Evolutionary conservation across 2,329 filamentous ascomycete species (phyloP).

Genomic region (Capronia americana): DNA sequence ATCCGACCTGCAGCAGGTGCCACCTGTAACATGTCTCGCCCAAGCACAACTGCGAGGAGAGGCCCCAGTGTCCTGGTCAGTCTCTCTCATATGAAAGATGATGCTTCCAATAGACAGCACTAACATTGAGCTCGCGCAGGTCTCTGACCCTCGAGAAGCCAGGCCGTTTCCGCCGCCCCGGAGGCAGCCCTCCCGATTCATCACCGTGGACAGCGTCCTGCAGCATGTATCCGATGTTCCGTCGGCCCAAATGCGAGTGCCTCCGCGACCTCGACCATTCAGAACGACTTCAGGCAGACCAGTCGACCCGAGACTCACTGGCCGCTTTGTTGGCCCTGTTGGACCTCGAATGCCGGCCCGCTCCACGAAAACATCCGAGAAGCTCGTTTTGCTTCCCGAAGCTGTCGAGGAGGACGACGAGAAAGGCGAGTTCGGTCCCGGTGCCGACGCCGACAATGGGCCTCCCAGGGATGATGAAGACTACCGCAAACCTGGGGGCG

Average conservation of each 20-base stretch:
- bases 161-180: slow-evolving; percentile 41
- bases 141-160: slow-evolving; percentile 36
- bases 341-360: slow-evolving; percentile 75
- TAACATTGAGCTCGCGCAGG: slow-evolving; percentile 32
- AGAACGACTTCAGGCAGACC: slow-evolving; percentile 47
- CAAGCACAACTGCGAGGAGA: slow-evolving; percentile 53
- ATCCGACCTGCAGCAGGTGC: background rate
- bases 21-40: slow-evolving; percentile 26
- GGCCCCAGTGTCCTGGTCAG: slow-evolving; percentile 66
- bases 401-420: slow-evolving; percentile 64
- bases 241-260: slow-evolving; percentile 84
- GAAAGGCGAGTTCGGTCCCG: slow-evolving; percentile 61
- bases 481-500: slow-evolving; percentile 64
- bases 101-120: slow-evolving; percentile 32
- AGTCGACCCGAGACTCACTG: slow-evolving; percentile 61
- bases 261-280: slow-evolving; percentile 58
- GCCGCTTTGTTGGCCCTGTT: slow-evolving; percentile 60
- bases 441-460: slow-evolving; percentile 60
- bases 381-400: slow-evolving; percentile 92
- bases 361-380: slow-evolving; percentile 93
- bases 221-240: slow-evolving; percentile 94
- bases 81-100: slow-evolving; percentile 1
- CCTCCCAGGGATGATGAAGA: slow-evolving; percentile 63
- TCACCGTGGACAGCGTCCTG: slow-evolving; percentile 91
- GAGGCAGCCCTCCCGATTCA: slow-evolving; percentile 69